Base-by-base conservation (phyloP, 1,139 yeast species). In the Hansenula sp. region DNA sequence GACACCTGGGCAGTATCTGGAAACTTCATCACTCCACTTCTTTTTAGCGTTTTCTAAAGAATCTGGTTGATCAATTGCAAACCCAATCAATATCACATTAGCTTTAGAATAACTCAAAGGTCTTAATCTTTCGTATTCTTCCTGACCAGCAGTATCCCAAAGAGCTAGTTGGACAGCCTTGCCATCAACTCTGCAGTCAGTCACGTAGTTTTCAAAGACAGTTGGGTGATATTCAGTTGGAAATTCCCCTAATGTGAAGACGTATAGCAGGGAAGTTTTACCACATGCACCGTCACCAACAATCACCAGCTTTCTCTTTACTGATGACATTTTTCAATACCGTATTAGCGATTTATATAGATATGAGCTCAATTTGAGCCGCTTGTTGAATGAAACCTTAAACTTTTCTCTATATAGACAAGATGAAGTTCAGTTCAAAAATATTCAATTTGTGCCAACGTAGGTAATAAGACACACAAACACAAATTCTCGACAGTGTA, bases 111-210 rank as follows among this genome's bases (percentile, higher is more conserved):
- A 85, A 38, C 89, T 81, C 49, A 84, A 67, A 0, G 91, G 91
- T 52, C 93, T 70, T 47, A 84, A 68, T 50, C 93, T 62, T 56
- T 84, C 91, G 59, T 84, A 84, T 60, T 84, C 97, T 70, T 90
- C 97, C 66, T 90, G 97, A 5, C 97, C 97, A 2, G 97, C 97
- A 5, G 97, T 91, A 63, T 91, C 97, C 97, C 98, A 91, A 33
- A 91, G 67, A 2, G 96, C 94, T 48, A 91, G 67, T 53, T 90
- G 88, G 3, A 91, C 95, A 12, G 93, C 83, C 55, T 89, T 89
- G 13, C 96, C 96, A 59, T 89, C 96, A 28, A 89, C 94, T 44
- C 96, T 72, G 61, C 96, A 88, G 59, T 88, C 96, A 3, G 96
- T 88, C 24, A 89, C 96, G 62, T 91, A 90, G 63, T 90, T 91